Percentiles rank a stretch among this genome's conserved stretches.
Conservation (phyloP, 176 grass and related monocot genomes). For the Eragrostis curvula region DNA sequence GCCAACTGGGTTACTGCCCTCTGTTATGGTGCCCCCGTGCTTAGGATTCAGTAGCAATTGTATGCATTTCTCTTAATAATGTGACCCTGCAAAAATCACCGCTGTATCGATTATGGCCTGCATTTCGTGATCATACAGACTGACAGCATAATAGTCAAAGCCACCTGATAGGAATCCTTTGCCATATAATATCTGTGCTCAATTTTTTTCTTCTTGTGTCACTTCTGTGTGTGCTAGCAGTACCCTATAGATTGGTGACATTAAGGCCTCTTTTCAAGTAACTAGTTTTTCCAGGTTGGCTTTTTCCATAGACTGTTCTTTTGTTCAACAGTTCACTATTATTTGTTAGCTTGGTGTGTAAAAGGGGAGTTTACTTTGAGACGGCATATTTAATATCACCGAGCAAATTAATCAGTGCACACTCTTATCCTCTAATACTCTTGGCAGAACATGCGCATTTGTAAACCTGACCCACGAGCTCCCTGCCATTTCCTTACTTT, state of each 20-base stretch:
- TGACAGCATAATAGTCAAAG: background rate
- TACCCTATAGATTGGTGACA: background rate
- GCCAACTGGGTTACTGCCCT: background rate
- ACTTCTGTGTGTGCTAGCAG: constrained; percentile 1
- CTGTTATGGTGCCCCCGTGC: background rate
- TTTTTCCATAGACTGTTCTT: background rate
- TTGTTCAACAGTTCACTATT: constrained; percentile 16
- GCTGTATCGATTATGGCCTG: background rate
- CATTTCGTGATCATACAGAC: constrained; percentile 2
- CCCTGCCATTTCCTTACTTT: background rate
- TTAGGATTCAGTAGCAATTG: background rate
- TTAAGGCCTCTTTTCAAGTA: background rate
- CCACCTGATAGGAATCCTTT: background rate
- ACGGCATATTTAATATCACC: background rate
- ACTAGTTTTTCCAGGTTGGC: background rate
- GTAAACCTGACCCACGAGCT: constrained; percentile 2
- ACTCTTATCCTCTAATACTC: background rate
- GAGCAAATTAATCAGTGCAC: background rate
- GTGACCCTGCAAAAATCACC: background rate
- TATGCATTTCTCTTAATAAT: background rate
- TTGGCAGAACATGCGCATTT: constrained; percentile 2
- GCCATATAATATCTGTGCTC: background rate
- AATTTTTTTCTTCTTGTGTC: background rate
- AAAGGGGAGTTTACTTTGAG: constrained; percentile 9
- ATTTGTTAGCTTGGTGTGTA: constrained; percentile 8